Percentiles rank a stretch among this genome's conserved stretches.
phyloP scores from a whole-genome alignment of 2,329 filamentous ascomycete genomes.

The Cadophora sp. region DNA sequence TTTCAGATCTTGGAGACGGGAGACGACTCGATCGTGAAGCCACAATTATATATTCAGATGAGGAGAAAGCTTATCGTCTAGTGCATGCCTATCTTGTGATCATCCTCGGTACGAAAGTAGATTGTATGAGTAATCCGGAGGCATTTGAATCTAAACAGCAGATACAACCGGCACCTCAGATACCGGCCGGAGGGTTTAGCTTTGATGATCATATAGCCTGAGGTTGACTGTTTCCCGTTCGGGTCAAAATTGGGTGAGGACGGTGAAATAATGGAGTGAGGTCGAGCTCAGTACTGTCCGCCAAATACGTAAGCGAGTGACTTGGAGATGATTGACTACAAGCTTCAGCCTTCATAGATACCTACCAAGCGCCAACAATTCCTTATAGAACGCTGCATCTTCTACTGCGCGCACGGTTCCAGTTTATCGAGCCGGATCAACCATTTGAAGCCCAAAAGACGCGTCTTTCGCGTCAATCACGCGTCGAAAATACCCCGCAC shows the following conservation, averaged over 20 bases:
- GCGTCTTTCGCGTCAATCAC: conserved; percentile 14
- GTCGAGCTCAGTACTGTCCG: no score
- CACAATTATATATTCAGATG: not conserved
- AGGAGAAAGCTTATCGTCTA: not conserved
- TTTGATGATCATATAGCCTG: not conserved
- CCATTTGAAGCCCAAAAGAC: not conserved
- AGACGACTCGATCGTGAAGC: not conserved
- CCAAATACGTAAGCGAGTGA: not conserved
- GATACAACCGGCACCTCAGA: not conserved
- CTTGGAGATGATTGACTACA: not conserved
- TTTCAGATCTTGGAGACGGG: no score
- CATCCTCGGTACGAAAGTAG: not conserved
- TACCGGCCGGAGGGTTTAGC: no score
- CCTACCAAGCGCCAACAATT: not conserved
- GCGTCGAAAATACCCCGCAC: conserved; percentile 6
- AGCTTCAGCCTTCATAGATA: not conserved
- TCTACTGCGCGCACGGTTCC: not conserved
- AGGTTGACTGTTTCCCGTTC: not conserved
- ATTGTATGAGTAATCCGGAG: conserved; percentile 4
- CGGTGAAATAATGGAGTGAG: not conserved
- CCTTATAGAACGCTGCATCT: not conserved
- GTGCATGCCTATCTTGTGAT: not conserved
- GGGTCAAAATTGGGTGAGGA: not conserved
- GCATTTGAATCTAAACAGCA: not conserved
- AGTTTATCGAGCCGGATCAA: no score